Evolutionary conservation across 345 rosid genomes (phyloP).

Genomic region (Camelina hispida): DNA sequence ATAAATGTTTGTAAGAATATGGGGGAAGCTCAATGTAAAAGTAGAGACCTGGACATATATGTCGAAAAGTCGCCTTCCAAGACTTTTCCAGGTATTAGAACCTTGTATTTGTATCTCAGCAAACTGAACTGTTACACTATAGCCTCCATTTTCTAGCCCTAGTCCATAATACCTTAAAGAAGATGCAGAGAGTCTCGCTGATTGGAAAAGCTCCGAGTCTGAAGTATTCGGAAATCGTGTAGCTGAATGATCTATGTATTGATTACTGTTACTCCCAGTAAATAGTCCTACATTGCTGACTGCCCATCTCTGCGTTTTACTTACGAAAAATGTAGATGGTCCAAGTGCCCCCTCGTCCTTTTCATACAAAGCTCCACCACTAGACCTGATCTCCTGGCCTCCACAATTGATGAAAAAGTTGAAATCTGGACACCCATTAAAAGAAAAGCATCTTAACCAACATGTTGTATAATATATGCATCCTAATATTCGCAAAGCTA

Average conservation of each 20-base stretch:
- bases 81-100: constrained; percentile 53
- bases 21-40: background rate
- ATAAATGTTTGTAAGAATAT: constrained; percentile 16
- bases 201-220: constrained; percentile 53
- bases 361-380: constrained; percentile 49
- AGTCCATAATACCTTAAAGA: constrained; percentile 79
- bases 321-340: constrained; percentile 51
- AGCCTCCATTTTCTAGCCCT: constrained; percentile 85
- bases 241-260: constrained; percentile 32
- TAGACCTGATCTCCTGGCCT: constrained; percentile 39
- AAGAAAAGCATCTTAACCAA: constrained; percentile 34
- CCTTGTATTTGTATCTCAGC: constrained; percentile 54
- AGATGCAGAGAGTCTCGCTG: constrained; percentile 70
- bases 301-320: constrained; percentile 58
- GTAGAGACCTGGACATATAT: constrained; percentile 56
- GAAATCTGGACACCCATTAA: constrained; percentile 41
- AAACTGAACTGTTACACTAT: constrained; percentile 55
- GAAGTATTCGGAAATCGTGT: constrained; percentile 47
- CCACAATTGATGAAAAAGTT: constrained; percentile 50
- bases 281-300: constrained; percentile 61
- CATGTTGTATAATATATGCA: constrained; percentile 2
- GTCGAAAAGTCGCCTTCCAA: constrained; percentile 57
- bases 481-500: constrained; percentile 16
- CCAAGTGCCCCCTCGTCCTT: constrained; percentile 50
- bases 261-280: constrained; percentile 46